Conservation (phyloP, 2,329 filamentous ascomycete genomes). For the Tolypocladium cylindrosporum region DNA sequence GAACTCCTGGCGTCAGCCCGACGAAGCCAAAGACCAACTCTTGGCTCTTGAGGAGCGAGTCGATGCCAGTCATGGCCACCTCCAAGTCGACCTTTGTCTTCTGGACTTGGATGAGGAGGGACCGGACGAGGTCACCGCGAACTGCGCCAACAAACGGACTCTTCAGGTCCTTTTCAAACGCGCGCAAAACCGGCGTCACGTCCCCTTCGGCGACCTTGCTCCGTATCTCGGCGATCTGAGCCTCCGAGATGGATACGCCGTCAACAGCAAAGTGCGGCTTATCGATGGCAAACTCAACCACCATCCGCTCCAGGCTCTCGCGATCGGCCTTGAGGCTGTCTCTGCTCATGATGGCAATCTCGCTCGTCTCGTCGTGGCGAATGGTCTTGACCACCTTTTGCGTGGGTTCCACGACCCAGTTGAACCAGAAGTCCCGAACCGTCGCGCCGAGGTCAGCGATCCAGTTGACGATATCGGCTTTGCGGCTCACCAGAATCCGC, state of each 20-base stretch:
- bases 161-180: constrained; percentile 82
- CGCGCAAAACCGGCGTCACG: constrained; percentile 79
- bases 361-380: constrained; percentile 81
- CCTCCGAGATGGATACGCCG: constrained; percentile 45
- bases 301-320: constrained; percentile 92
- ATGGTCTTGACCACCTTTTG: constrained; percentile 84
- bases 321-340: constrained; percentile 84
- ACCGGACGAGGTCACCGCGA: constrained; percentile 76
- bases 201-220: constrained; percentile 83
- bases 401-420: constrained; percentile 86
- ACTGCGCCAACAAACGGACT: constrained; percentile 75
- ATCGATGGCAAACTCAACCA: constrained; percentile 87
- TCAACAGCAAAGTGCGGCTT: constrained; percentile 55
- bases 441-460: constrained; percentile 70
- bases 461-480: constrained; percentile 72
- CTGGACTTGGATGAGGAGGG: constrained; percentile 90
- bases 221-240: constrained; percentile 64
- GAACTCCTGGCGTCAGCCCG: constrained; percentile 82
- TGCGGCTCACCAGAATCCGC: constrained; percentile 62
- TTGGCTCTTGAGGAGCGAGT: constrained; percentile 88
- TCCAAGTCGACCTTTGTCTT: constrained; percentile 99
- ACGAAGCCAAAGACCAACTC: constrained; percentile 98
- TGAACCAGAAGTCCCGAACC: constrained; percentile 81
- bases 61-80: constrained; percentile 90
- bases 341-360: constrained; percentile 94